Conservation (phyloP, 768 basidiomycete genomes). For the Tremella yokohamensis region DNA sequence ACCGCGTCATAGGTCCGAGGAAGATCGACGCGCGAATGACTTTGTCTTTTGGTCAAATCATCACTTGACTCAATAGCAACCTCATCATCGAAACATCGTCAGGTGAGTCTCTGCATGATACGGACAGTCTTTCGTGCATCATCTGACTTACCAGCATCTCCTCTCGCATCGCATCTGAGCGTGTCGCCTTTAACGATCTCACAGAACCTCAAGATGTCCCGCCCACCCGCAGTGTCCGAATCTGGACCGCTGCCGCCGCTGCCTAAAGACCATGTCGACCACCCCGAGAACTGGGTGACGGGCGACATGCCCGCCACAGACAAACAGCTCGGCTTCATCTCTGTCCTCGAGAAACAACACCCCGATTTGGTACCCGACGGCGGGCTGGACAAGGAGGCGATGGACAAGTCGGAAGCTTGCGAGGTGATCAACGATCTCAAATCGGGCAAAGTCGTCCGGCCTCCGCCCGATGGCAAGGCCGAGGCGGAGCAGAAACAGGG, state of each 20-base stretch:
- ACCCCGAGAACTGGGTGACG: constrained; percentile 45
- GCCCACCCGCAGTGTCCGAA: not conserved
- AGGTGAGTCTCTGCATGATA: too few species aligned
- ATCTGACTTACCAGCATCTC: too few species aligned
- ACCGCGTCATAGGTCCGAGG: too few species aligned
- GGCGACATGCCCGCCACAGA: constrained; percentile 41
- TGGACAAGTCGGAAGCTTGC: constrained; percentile 48
- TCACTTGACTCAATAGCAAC: too few species aligned
- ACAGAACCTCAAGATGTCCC: too few species aligned
- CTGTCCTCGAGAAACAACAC: constrained; percentile 36
- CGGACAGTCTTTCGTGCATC: too few species aligned
- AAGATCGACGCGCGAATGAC: too few species aligned
- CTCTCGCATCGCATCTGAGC: too few species aligned
- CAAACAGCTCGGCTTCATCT: constrained; percentile 44
- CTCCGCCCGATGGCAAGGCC: not conserved
- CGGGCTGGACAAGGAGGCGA: constrained; percentile 25
- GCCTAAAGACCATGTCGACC: constrained; percentile 41
- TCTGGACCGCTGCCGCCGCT: constrained; percentile 27
- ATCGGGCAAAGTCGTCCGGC: constrained; percentile 19
- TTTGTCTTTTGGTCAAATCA: too few species aligned
- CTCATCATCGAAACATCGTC: too few species aligned
- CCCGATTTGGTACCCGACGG: constrained; percentile 21
- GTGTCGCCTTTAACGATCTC: too few species aligned
- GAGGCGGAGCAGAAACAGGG: constrained; percentile 3
- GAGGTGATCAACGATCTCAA: constrained; percentile 48